Base-by-base conservation (phyloP, 345 rosid species). In the Cardamine resedifolia region DNA sequence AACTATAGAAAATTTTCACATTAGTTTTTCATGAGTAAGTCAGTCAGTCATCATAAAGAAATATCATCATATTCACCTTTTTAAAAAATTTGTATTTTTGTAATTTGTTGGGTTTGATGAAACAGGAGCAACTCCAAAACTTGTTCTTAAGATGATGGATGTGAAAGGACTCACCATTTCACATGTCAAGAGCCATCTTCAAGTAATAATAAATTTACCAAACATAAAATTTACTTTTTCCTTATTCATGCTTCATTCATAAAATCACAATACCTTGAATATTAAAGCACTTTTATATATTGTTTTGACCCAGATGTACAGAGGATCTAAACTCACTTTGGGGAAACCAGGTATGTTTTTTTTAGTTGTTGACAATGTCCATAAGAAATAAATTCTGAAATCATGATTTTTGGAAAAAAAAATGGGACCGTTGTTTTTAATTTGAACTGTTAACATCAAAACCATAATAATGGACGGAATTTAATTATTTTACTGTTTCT, bases 101-200 rank as follows among this genome's bases (percentile, higher is more conserved):
- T 34, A 26, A 38, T 15, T 65, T 12, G 10, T 61, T 14, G 71
- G 36, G 31, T 33, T 49, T 71, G 72, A 58, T 49, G 34, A 16
- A 33, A 79, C 64, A 95, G 97, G 81, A 84, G 98, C 98, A 33
- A 95, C 99, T 1, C 99, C 99, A 43, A 95, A 95, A 66, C 93
- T 91, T 38, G 96, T 95, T 68, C 99, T 95, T 64, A 96, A 91
- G 85, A 73, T 95, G 70, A 95, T 95, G 99, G 96, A 90, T 80
- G 98, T 95, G 52, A 85, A 89, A 59, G 99, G 99, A 48, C 98
- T 95, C 66, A 95, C 96, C 78, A 91, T 95, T 78, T 90, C 98
- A 49, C 99, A 95, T 78, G 98, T 95, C 64, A 95, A 95, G 72
- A 95, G 99, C 81, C 99, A 95, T 78, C 98, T 95, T 26, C 99